Conservation (phyloP, 495 filamentous ascomycete genomes). For the Parachaetomium inaequale region DNA sequence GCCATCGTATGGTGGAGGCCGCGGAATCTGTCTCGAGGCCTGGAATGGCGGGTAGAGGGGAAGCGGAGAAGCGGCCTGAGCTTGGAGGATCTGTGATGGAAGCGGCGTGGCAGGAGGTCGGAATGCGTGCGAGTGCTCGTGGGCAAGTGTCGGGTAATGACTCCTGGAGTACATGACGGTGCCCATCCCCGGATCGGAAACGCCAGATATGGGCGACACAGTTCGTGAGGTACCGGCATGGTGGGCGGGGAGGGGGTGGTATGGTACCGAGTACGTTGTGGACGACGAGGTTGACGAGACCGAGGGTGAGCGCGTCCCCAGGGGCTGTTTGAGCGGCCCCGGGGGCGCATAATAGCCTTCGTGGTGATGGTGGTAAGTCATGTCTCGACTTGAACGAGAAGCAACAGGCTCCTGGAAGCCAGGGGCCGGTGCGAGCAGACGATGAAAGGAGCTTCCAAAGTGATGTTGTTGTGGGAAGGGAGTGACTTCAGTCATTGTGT, state of each 20-base stretch:
- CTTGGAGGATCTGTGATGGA: slow-evolving; percentile 23
- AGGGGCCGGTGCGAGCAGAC: slow-evolving; percentile 23
- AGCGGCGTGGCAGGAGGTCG: slow-evolving; percentile 8
- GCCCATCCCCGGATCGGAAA: slow-evolving; percentile 4
- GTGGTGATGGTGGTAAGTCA: background rate
- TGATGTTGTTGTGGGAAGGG: slow-evolving; percentile 3
- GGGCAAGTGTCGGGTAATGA: slow-evolving; percentile 4
- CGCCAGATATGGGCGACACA: slow-evolving; percentile 23
- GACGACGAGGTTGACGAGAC: background rate
- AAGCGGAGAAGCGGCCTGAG: slow-evolving; percentile 15
- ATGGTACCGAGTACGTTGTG: slow-evolving; percentile 12
- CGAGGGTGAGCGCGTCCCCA: background rate
- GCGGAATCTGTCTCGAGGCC: slow-evolving; percentile 11
- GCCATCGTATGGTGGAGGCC: slow-evolving; percentile 11
- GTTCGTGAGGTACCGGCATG: slow-evolving; percentile 18
- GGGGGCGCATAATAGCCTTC: background rate
- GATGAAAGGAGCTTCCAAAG: slow-evolving; percentile 19
- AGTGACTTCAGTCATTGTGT: background rate
- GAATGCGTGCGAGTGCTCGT: slow-evolving; percentile 2
- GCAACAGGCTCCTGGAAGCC: background rate
- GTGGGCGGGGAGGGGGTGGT: background rate
- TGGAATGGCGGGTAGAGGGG: slow-evolving; percentile 19
- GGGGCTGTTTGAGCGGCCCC: background rate
- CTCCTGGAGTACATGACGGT: slow-evolving; percentile 6
- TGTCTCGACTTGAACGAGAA: background rate